Evolutionary conservation across 345 rosid species (phyloP), one percentile per base, ranked within the genome.

Genomic region (Pseudoturritis turrita): DNA sequence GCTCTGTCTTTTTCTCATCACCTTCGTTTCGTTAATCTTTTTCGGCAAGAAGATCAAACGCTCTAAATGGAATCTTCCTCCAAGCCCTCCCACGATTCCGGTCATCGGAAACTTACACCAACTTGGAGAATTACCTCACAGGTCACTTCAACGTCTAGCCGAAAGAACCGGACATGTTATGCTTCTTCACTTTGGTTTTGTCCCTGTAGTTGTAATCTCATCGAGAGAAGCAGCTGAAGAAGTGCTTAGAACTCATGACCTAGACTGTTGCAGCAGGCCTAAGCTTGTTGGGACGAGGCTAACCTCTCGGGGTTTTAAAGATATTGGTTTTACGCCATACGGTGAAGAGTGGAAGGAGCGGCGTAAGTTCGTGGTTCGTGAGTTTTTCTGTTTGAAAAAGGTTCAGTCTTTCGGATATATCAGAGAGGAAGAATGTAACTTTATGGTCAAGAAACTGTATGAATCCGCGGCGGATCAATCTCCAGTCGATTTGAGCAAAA

Each of bases 91-190:
- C 3, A 65, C 63, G 11, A 80, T 86, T 62, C 85, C 85, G 0
- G 12, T 86, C 21, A 75, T 86, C 4, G 86, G 88, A 3, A 84
- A 85, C 81, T 47, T 88, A 2, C 82, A 78, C 70, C 73, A 74
- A 8, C 43, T 76, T 77, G 35, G 33, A 26, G 64, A 65, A n/a
- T 7, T 37, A 59, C 80, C 73, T 50, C 87, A 82, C 59, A 23
- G 6, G 18, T 62, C 60, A 29, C 45, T 89, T 10, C 62, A 79
- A 70, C 21, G 77, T 10, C 85, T 89, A 1, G 81, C 91, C 9
- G 33, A 56, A 19, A 78, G 62, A 55, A 68, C 70, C 44, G 88
- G 86, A 40, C 76, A 84, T 13, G 76, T 89, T 12, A 63, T 86
- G 81, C 79, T 75, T 15, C 26, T 86, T 14, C 62, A 62, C 47